phyloP scores from a whole-genome alignment of 495 filamentous ascomycete species.

The Aspergillus cristatus region DNA sequence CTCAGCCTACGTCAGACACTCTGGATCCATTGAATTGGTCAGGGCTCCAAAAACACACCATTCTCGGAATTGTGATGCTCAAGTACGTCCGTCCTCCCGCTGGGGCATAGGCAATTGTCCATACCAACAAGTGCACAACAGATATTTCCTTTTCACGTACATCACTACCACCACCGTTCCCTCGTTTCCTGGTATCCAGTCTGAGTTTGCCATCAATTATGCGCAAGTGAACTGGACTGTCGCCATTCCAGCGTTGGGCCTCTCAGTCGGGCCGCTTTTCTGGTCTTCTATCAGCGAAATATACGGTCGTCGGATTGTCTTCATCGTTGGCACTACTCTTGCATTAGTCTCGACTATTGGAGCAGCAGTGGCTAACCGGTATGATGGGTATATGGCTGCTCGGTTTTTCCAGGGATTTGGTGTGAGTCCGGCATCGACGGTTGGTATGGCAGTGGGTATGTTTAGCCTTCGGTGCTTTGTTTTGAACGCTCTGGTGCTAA shows the following conservation, averaged over 20 bases:
- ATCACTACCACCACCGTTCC: constrained; percentile 54
- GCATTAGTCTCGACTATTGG: constrained; percentile 45
- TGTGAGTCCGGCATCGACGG: constrained; percentile 47
- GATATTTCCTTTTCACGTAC: constrained; percentile 59
- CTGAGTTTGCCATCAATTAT: constrained; percentile 38
- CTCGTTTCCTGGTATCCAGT: constrained; percentile 44
- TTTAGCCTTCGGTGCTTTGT: background rate
- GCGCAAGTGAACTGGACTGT: constrained; percentile 56
- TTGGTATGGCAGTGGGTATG: constrained; percentile 51
- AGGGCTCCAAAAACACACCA: constrained; percentile 36
- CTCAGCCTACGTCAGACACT: constrained; percentile 42
- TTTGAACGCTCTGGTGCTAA: background rate
- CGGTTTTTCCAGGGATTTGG: constrained; percentile 57
- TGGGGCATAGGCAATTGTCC: background rate
- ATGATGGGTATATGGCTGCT: constrained; percentile 47
- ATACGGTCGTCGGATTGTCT: constrained; percentile 46
- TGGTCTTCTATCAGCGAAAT: constrained; percentile 52
- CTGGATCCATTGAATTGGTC: constrained; percentile 55
- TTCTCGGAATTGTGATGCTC: constrained; percentile 49
- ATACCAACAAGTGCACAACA: background rate
- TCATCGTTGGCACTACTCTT: constrained; percentile 46
- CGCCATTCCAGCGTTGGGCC: constrained; percentile 50
- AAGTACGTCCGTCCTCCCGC: constrained; percentile 26
- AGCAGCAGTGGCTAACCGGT: constrained; percentile 36
- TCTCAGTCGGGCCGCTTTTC: constrained; percentile 48